These are phyloP conservation scores for Rhododendron simsii DNA, from an alignment of 148 eudicot genomes.

Conservation along the genomic window DNA sequence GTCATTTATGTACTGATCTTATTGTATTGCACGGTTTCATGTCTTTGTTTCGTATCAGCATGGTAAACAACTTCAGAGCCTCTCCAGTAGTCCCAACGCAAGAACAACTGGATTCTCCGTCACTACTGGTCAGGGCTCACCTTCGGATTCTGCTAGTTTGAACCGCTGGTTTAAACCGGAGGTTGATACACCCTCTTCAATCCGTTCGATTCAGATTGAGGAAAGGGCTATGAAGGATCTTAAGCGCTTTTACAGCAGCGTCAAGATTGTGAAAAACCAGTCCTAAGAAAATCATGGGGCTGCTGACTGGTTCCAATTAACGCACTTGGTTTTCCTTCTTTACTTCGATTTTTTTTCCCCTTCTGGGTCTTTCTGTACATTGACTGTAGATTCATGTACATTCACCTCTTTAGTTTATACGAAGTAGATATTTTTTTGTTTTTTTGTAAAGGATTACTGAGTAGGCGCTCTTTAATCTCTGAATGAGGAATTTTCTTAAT, in stretches of 20 bases:
- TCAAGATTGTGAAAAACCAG: slow-evolving; percentile 71
- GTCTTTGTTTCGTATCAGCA: slow-evolving; percentile 18
- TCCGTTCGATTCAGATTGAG: slow-evolving; percentile 92
- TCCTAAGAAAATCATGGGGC: neutral
- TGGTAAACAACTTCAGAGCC: slow-evolving; percentile 48
- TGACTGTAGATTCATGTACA: slow-evolving; percentile 6
- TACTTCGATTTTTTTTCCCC: neutral
- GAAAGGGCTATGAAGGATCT: slow-evolving; percentile 95
- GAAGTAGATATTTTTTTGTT: neutral
- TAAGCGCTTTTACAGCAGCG: slow-evolving; percentile 82
- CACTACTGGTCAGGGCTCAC: slow-evolving; percentile 65
- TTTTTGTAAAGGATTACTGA: neutral
- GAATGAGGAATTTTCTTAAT: neutral
- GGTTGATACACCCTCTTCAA: slow-evolving; percentile 64
- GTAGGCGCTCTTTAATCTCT: neutral
- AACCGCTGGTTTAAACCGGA: slow-evolving; percentile 95
- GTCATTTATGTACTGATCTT: neutral
- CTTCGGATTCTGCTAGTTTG: slow-evolving; percentile 57
- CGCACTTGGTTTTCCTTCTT: neutral
- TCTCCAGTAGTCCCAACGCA: slow-evolving; percentile 79
- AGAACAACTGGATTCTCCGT: slow-evolving; percentile 76
- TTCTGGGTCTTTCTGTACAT: slow-evolving; percentile 1
- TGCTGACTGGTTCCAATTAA: neutral
- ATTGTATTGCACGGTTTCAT: neutral
- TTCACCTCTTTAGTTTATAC: neutral